phyloP scores from a whole-genome alignment of 140 eudicot genomes.

The Stevia rebaudiana region DNA sequence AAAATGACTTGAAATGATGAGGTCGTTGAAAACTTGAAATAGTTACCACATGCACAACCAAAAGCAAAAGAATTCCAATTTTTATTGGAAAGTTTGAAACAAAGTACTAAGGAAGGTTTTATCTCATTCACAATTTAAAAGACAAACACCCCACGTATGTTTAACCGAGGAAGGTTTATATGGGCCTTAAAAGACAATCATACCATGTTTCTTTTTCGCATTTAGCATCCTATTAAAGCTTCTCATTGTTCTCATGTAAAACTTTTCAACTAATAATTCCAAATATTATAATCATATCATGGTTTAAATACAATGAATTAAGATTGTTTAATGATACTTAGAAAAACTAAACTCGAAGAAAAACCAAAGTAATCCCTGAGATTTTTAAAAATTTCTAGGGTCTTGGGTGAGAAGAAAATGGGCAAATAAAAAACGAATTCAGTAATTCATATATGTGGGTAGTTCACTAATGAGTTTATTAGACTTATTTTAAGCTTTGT shows the following conservation, averaged over 20 bases:
- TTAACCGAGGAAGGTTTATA: conserved; percentile 31
- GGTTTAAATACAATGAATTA: neutral
- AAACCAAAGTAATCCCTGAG: no score
- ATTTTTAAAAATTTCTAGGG: no score
- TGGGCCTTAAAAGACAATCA: conserved; percentile 11
- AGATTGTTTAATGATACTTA: neutral
- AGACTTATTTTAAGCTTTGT: no score
- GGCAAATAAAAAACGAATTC: no score
- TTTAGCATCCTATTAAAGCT: conserved; percentile 9
- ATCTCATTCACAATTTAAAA: conserved; percentile 14
- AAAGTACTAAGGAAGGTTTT: conserved; percentile 28
- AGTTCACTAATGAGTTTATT: no score
- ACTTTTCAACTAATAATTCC: neutral
- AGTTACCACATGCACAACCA: conserved; percentile 18
- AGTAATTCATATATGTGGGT: no score
- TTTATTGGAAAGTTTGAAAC: neutral
- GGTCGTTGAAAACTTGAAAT: conserved; percentile 29
- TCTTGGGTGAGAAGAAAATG: no score
- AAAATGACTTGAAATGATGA: conserved; percentile 11
- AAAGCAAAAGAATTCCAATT: conserved; percentile 22
- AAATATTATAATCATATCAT: neutral
- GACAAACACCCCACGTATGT: conserved; percentile 16
- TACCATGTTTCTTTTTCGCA: conserved; percentile 2
- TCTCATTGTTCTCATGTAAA: neutral
- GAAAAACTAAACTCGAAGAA: neutral